Evolutionary conservation across 257 asterid species (phyloP), one percentile per base, ranked within the genome.

Genomic region (Misopates orontium): DNA sequence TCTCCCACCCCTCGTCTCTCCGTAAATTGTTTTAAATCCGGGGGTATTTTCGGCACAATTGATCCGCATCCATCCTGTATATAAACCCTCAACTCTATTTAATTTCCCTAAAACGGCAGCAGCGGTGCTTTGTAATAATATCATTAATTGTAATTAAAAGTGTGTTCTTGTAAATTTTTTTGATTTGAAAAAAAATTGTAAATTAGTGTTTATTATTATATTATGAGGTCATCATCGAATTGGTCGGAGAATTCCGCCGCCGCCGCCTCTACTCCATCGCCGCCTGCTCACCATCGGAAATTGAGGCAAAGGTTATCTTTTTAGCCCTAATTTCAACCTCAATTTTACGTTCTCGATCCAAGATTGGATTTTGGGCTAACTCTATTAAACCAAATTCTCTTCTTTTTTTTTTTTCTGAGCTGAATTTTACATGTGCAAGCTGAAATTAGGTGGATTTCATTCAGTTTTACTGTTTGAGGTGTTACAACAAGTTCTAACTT

Each of bases 191-290:
- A n/a, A 28, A 28, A 68, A 39, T 65, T 66, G 25, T 47, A 58
- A 47, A 62, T 67, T 68, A 68, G 67, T 41, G 60, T 66, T 57
- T 49, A 75, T 54, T n/a, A 19, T 1, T 58, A 31, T 17, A 32
- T n/a, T 11, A 89, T 89, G 96, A 87, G 89, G 84, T 82, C 89
- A 73, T 76, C 86, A 45, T 71, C 85, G 60, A 45, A 54, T 51
- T 75, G 78, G 87, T 71, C 83, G 81, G 96, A 86, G 49, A 80
- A 86, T 81, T 80, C 83, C 31, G 55, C 77, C 51, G 57, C 87
- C 17, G 55, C 74, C n/a, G 67, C 67, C 14, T 72, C 85, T 24
- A 67, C 83, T 22, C 54, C 85, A 45, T 77, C 81, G 68, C 77
- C 67, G 54, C 73, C 69, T 25, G 56, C 80, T 20, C 80, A 62